Evolutionary conservation across 116 monocot species (phyloP).

Genomic region (Iris pallida): DNA sequence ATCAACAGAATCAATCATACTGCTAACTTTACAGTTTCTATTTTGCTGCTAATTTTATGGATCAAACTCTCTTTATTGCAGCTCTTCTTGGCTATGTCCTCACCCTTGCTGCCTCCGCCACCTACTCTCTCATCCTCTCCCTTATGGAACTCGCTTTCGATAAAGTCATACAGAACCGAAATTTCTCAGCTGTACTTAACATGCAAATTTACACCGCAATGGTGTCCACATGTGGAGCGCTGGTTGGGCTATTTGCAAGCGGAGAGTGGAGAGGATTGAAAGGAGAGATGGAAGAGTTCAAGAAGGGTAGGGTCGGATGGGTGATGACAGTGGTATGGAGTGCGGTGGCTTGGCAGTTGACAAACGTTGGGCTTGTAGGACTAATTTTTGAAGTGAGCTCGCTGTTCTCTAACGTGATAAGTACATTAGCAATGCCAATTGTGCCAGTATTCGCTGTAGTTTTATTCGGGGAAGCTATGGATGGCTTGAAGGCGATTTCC

Average conservation of each 20-base stretch:
- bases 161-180: slow-evolving; percentile 9
- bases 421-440: slow-evolving; percentile 25
- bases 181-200: slow-evolving; percentile 2
- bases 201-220: slow-evolving; percentile 9
- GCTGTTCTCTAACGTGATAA: slow-evolving; percentile 31
- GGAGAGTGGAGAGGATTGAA: slow-evolving; percentile 24
- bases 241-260: slow-evolving; percentile 15
- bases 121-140: slow-evolving; percentile 21
- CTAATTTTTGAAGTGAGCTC: slow-evolving; percentile 22
- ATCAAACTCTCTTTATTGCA: too few species aligned
- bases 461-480: slow-evolving; percentile 21
- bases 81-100: slow-evolving; percentile 8
- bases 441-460: slow-evolving; percentile 36
- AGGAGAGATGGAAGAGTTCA: slow-evolving; percentile 11
- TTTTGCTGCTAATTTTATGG: too few species aligned
- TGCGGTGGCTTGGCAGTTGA: slow-evolving; percentile 25
- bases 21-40: neutral
- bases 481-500: slow-evolving; percentile 16
- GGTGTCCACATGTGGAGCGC: neutral
- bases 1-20: neutral
- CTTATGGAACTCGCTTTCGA: slow-evolving; percentile 15
- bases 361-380: slow-evolving; percentile 8
- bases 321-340: slow-evolving; percentile 13
- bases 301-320: slow-evolving; percentile 5
- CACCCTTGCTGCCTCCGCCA: slow-evolving; percentile 13